A percentile compares a stretch with the other conserved stretches of the same genome.
These are phyloP conservation scores for Pseudogymnoascus sp. DNA, from an alignment of 2,329 filamentous ascomycete species.

Conservation along the genomic window DNA sequence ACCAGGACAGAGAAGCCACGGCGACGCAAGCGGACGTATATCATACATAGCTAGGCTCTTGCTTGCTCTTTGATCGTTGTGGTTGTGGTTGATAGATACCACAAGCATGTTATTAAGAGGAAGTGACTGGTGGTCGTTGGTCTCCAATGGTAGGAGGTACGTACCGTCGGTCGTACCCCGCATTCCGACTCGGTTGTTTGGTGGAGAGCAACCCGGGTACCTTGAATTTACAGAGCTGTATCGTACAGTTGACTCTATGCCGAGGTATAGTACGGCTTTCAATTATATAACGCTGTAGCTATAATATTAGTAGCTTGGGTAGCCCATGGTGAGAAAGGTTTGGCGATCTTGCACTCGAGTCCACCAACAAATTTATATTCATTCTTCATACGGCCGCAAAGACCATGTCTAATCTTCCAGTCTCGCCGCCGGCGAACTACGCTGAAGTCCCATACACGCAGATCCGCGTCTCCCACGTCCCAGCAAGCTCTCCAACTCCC, in stretches of 20 bases:
- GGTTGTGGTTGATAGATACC: too few relatives aligned
- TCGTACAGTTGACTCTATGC: background rate
- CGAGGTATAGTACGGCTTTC: background rate
- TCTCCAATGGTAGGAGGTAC: background rate
- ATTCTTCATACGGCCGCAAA: background rate
- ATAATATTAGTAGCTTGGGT: background rate
- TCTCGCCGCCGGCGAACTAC: conserved; percentile 30
- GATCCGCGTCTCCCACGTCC: conserved; percentile 42
- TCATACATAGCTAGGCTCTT: background rate
- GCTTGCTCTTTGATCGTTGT: background rate
- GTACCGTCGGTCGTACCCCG: background rate
- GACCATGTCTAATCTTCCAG: conserved; percentile 4
- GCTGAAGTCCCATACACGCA: conserved; percentile 34
- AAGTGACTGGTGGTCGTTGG: background rate
- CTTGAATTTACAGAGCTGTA: background rate
- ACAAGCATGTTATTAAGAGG: background rate
- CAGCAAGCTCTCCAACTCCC: conserved; percentile 41
- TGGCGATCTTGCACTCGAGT: background rate
- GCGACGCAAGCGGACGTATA: background rate
- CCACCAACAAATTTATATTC: background rate
- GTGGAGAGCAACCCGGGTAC: background rate
- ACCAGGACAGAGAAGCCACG: background rate
- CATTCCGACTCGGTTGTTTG: conserved; percentile 8
- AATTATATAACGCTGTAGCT: background rate
- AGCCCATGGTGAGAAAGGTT: background rate